A percentile compares a stretch with the other conserved stretches of the same genome.
These are phyloP conservation scores for Ostreobium quekettii DNA, from an alignment of 139 green algal genomes.

Conservation along the genomic window DNA sequence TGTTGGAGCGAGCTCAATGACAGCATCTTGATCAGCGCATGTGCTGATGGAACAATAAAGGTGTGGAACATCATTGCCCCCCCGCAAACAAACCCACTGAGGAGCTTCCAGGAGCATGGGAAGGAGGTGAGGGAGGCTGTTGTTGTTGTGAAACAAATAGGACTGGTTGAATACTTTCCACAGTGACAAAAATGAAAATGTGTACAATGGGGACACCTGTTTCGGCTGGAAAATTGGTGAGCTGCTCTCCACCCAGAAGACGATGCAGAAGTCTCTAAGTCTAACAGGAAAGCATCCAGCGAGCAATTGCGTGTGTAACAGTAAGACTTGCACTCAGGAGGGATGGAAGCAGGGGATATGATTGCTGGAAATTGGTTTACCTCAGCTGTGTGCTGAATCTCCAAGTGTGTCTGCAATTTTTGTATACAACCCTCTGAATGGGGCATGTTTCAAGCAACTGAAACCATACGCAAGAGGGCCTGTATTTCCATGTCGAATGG, in stretches of 20 bases:
- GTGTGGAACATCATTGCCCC: constrained; percentile 75
- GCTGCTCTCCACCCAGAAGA: too few relatives aligned
- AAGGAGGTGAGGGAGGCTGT: constrained; percentile 58
- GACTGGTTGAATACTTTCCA: background rate
- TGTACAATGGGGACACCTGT: background rate
- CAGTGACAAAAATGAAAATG: background rate
- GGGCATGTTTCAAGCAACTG: too few relatives aligned
- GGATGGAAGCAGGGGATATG: too few relatives aligned
- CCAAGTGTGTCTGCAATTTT: too few relatives aligned
- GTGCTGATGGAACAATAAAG: constrained; percentile 90
- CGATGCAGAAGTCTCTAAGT: background rate
- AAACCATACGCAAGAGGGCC: too few relatives aligned
- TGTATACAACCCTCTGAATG: too few relatives aligned
- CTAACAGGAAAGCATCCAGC: constrained; percentile 20
- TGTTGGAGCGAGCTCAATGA: constrained; percentile 94
- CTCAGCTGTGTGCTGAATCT: too few relatives aligned
- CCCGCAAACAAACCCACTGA: constrained; percentile 73
- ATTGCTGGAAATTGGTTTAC: too few relatives aligned
- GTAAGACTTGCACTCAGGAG: too few relatives aligned
- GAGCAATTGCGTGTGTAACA: too few relatives aligned
- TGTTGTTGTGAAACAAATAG: background rate
- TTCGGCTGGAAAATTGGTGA: constrained; percentile 9
- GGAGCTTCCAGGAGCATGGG: constrained; percentile 77
- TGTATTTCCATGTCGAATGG: too few relatives aligned
- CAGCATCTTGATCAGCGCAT: constrained; percentile 80